Base-by-base conservation (phyloP, 2,329 filamentous ascomycete genomes). In the Endothia cerciana region DNA sequence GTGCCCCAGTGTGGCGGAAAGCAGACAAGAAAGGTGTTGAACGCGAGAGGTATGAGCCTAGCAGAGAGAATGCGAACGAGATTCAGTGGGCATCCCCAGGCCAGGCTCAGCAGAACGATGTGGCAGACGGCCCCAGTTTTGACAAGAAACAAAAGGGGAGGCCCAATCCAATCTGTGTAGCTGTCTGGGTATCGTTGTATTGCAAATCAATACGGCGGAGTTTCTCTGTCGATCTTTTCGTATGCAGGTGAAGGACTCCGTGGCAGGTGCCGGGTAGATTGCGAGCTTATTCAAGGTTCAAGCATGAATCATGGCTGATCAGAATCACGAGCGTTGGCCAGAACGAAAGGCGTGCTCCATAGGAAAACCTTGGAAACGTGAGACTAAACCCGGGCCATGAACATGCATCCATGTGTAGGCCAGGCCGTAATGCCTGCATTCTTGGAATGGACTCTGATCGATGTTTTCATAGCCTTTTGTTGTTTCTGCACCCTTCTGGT, bases 151-250 rank as follows among this genome's bases (percentile, higher is more conserved):
- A 49, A 51, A 30, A 51, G 47, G 47, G 25, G 47, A 51, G 25
- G 25, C n/a, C 25, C 11, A 22, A 22, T 25, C 45, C n/a, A 22
- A n/a, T 45, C 43, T 49, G 45, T 11, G 8, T 25, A 11, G 15
- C n/a, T 25, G 11, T 49, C 45, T 22, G 45, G 45, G 45, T 13
- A 13, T 22, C 19, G 47, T 51, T 28, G 47, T 28, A 51, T 51
- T 51, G 47, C 47, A 30, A 51, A 51, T 51, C 47, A 51, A 51
- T 22, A 30, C 13, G 25, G 47, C 28, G 47, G 47, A 51, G 25
- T 15, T 25, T 51, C 47, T 13, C 5, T 30, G 47, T 28, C 47
- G 47, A 51, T 51, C 47, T 51, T 28, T 30, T 51, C 47, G 47
- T 51, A 28, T 15, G 11, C 25, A 4, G 11, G 6, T 30, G 25